phyloP scores from a whole-genome alignment of 169 alveolate genomes.

The Cystoisospora suis region DNA sequence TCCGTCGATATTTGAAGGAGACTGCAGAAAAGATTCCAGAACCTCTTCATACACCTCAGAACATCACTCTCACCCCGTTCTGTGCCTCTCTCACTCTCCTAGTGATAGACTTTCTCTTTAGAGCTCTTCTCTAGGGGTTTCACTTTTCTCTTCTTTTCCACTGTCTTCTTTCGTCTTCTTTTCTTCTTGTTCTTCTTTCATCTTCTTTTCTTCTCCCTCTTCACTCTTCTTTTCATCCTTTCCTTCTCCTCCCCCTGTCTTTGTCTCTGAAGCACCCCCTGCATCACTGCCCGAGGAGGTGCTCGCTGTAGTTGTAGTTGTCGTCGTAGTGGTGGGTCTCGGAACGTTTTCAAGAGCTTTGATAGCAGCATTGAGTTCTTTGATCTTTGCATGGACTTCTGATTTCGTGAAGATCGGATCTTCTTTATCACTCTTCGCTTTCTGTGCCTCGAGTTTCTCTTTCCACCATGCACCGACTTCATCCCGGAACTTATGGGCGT shows the following conservation, averaged over 20 bases:
- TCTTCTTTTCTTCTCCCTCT: background rate
- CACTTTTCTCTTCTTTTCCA: background rate
- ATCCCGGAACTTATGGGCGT: background rate
- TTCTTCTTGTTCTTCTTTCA: background rate
- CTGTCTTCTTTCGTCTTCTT: background rate
- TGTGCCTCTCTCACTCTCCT: too few species aligned
- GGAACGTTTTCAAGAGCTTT: slow-evolving; percentile 49
- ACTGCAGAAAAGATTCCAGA: too few species aligned
- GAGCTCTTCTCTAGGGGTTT: slow-evolving; percentile 28
- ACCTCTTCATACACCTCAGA: too few species aligned
- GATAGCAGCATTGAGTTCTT: background rate
- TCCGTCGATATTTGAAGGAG: too few species aligned
- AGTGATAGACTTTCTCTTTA: too few species aligned
- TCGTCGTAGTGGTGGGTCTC: slow-evolving; percentile 19
- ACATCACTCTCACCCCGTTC: too few species aligned
- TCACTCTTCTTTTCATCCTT: background rate
- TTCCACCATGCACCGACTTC: slow-evolving; percentile 60
- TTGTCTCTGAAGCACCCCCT: background rate
- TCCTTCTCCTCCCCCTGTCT: background rate
- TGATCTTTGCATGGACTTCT: slow-evolving; percentile 42
- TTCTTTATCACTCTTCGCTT: background rate
- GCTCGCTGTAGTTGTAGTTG: background rate
- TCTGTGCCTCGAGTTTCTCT: slow-evolving; percentile 33
- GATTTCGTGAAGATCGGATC: slow-evolving; percentile 55
- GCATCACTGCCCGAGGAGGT: too few species aligned